Evolutionary conservation across 148 eudicot species (phyloP).

Genomic region (Rhododendron griersonianum): DNA sequence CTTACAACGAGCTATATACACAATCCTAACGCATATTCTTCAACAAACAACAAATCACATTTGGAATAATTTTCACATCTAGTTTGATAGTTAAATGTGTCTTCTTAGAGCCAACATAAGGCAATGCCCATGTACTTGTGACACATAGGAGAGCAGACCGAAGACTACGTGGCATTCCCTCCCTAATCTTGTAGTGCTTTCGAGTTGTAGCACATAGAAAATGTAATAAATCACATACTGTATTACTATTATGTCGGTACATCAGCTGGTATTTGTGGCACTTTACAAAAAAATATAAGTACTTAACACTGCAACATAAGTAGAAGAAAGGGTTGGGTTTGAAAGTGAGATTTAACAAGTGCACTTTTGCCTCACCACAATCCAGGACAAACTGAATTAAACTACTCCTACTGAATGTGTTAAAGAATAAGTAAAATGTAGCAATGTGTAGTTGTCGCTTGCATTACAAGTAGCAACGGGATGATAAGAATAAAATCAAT

Average conservation of each 20-base stretch:
- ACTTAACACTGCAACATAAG: not conserved
- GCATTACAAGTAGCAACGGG: not conserved
- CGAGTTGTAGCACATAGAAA: too few species aligned
- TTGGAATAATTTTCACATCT: too few species aligned
- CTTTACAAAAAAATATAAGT: not conserved
- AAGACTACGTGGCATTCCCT: too few species aligned
- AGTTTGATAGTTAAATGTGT: not conserved
- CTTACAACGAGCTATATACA: not conserved
- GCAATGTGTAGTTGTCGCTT: not conserved
- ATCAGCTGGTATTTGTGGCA: not conserved
- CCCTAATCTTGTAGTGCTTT: too few species aligned
- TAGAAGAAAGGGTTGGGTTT: not conserved
- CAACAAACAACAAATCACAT: not conserved
- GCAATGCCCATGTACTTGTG: not conserved
- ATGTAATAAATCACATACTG: not conserved
- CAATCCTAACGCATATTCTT: not conserved
- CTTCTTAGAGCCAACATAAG: not conserved
- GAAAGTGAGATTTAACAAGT: too few species aligned
- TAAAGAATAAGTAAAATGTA: not conserved
- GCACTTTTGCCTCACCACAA: not conserved
- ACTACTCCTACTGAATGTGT: too few species aligned
- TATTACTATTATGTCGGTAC: not conserved
- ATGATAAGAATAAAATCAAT: not conserved
- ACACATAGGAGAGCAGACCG: not conserved
- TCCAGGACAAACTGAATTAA: not conserved